Percentiles rank a stretch among this genome's conserved stretches.
These are phyloP conservation scores for Calocera cornea DNA, from an alignment of 768 basidiomycete species.

Conservation along the genomic window DNA sequence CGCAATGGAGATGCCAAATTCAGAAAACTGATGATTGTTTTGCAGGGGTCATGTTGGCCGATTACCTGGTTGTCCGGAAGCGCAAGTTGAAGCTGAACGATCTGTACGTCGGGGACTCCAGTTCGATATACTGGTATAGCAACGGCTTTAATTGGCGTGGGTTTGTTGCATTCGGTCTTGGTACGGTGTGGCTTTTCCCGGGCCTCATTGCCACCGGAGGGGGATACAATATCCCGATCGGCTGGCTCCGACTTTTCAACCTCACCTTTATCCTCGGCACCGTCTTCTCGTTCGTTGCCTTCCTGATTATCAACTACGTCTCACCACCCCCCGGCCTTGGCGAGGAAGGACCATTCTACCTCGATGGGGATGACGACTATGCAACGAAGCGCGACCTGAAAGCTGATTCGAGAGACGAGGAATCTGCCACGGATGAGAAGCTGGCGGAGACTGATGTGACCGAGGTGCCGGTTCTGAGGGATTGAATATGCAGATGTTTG, in stretches of 20 bases:
- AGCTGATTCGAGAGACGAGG: background rate
- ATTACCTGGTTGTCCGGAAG: constrained; percentile 13
- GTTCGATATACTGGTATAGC: constrained; percentile 16
- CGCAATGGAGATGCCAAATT: too few species aligned
- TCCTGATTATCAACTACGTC: background rate
- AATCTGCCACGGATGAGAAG: background rate
- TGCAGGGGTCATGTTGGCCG: constrained; percentile 5
- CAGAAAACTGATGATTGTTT: background rate
- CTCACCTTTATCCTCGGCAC: constrained; percentile 2
- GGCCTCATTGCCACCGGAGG: background rate
- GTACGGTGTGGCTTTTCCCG: constrained; percentile 3
- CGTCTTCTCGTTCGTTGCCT: background rate
- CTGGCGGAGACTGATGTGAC: background rate
- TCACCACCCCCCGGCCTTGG: background rate
- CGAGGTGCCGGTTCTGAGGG: background rate
- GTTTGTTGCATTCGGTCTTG: constrained; percentile 16
- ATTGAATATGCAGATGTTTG: background rate
- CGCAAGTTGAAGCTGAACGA: constrained; percentile 14
- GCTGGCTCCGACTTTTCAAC: background rate
- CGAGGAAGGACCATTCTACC: background rate
- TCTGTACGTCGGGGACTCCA: constrained; percentile 16
- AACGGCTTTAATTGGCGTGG: constrained; percentile 19
- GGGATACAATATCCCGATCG: background rate
- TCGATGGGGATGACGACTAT: background rate
- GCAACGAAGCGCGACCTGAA: background rate